Base-by-base conservation (phyloP, 176 grass and related monocot genomes). In the Bolboschoenus planiculmis region DNA sequence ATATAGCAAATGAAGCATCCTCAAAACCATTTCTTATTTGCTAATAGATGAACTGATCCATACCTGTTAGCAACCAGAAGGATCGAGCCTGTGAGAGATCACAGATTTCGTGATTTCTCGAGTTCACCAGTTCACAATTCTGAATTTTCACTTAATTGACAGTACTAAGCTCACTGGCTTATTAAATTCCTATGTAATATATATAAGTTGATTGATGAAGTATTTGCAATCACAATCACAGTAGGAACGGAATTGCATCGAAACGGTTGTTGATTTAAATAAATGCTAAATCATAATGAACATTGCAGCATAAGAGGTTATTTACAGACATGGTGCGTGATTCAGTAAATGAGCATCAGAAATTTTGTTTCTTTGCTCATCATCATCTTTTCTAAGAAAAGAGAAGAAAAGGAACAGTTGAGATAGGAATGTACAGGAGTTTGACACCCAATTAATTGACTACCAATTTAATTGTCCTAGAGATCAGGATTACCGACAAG, bases 401-500 rank as follows among this genome's bases (percentile, higher is more conserved):
- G 36, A 23, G 18, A 70, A 21, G 33, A 37, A 63, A 63, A 61
- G 27, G 4, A 74, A 47, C 39, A 21, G 23, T 8, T n/a, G 58
- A 82, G 37, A 82, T 82, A 18, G 5, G 66, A 48, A 82, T 82
- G 24, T 82, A 66, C 80, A 82, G 55, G 23, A 48, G 16, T 65
- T 34, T 15, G 1, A 62, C 24, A 82, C 13, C 56, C 43, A 82
- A 80, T 47, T 82, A 82, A 80, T 47, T 82, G 13, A 66, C 23
- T 65, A 64, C 30, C 24, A 60, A 9, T 66, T 30, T 48, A 82
- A 50, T 3, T 66, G 36, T 47, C 3, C 37, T 51, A 87, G 10
- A 80, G 74, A 24, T 87, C 88, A 2, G 81, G 51, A 7, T 84
- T 80, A 46, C 85, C 88, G 27, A 90, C 61, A 37, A 90, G 50